Evolutionary conservation across 1,139 yeast genomes (phyloP).

Genomic region (Candida freyschussii): DNA sequence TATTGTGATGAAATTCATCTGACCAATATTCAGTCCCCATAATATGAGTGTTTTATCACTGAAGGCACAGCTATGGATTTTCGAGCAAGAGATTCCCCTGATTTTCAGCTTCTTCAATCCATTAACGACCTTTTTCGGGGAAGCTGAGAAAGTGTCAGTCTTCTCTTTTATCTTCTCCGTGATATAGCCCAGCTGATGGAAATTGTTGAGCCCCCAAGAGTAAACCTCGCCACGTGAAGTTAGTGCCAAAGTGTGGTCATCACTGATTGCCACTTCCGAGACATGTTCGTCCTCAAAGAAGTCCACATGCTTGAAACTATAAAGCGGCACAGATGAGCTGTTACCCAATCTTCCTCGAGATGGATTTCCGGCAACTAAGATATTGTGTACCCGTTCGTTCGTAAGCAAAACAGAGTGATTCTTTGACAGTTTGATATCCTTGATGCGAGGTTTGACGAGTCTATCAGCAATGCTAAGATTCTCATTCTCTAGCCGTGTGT

Average conservation of each 20-base stretch:
- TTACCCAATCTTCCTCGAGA: conserved; percentile 71
- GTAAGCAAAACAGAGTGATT: conserved; percentile 63
- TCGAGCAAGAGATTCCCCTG: conserved; percentile 62
- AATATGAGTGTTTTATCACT: conserved; percentile 47
- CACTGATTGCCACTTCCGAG: conserved; percentile 46
- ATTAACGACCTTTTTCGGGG: conserved; percentile 44
- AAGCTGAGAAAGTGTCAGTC: conserved; percentile 26
- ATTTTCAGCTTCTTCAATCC: conserved; percentile 41
- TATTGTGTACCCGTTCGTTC: conserved; percentile 38
- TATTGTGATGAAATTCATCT: conserved; percentile 56
- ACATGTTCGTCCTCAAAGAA: conserved; percentile 34
- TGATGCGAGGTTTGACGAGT: conserved; percentile 38
- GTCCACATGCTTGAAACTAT: conserved; percentile 35
- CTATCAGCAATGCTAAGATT: conserved; percentile 25
- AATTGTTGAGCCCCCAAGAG: conserved; percentile 75
- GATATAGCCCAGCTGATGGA: conserved; percentile 59
- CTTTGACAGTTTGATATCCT: conserved; percentile 43
- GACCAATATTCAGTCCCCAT: conserved; percentile 89
- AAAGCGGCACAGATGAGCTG: conserved; percentile 35
- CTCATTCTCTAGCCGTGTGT: conserved; percentile 27
- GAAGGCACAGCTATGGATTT: conserved; percentile 61
- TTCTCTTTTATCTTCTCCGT: conserved; percentile 32
- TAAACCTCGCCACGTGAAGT: conserved; percentile 50
- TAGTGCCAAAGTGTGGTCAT: conserved; percentile 61
- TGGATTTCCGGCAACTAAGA: conserved; percentile 64